Conservation (phyloP, 2,329 filamentous ascomycete species). For the Chalara sp. region DNA sequence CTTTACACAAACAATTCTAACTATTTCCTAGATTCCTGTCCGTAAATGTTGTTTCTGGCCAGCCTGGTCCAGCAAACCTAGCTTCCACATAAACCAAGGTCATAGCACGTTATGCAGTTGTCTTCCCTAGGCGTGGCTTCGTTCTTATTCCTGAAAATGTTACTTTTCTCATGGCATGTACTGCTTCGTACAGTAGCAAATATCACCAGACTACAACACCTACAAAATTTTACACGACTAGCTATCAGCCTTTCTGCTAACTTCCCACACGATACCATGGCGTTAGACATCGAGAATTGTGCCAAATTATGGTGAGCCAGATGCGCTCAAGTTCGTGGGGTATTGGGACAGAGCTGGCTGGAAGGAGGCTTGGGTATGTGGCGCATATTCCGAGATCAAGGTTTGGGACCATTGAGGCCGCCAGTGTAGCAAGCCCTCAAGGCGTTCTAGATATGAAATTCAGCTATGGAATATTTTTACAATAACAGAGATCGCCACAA, state of each 20-base stretch:
- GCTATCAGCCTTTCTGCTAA: constrained; percentile 20
- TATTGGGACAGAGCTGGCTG: too few relatives aligned
- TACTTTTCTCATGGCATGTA: constrained; percentile 26
- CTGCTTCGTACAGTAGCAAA: constrained; percentile 24
- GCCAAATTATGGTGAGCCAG: constrained; percentile 18
- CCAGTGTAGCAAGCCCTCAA: too few relatives aligned
- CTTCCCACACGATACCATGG: constrained; percentile 20
- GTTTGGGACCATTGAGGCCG: too few relatives aligned
- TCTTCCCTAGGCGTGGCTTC: constrained; percentile 21
- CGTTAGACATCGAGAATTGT: constrained; percentile 19
- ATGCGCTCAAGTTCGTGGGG: background rate
- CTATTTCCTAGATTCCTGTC: constrained; percentile 11
- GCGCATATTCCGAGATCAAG: too few relatives aligned
- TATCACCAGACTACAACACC: constrained; percentile 6
- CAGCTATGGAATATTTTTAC: too few relatives aligned
- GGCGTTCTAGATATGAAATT: too few relatives aligned
- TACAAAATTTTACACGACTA: constrained; percentile 19
- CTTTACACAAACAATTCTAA: background rate
- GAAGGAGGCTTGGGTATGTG: too few relatives aligned
- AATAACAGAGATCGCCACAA: too few relatives aligned
- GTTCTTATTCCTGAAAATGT: constrained; percentile 22
- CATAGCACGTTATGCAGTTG: constrained; percentile 20
- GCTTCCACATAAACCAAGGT: constrained; percentile 17
- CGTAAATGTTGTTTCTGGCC: constrained; percentile 21
- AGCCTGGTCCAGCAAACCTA: constrained; percentile 10